Evolutionary conservation across 2,329 filamentous ascomycete species (phyloP).

Genomic region (Ophiostoma quercus): DNA sequence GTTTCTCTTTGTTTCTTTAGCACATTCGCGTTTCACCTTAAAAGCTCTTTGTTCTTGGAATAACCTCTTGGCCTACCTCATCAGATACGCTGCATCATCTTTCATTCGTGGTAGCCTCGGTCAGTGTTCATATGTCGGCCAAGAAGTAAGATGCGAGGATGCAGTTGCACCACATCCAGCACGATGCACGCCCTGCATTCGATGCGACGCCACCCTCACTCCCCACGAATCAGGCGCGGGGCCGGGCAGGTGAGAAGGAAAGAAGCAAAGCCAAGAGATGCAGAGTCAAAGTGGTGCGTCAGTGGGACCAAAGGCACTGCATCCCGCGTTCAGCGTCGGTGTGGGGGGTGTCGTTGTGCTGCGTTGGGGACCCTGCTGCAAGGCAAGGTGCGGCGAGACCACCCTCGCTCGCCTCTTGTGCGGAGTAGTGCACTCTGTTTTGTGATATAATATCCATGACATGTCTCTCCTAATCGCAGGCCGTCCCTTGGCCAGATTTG

Average conservation of each 20-base stretch:
- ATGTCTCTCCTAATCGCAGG: background rate
- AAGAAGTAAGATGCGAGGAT: background rate
- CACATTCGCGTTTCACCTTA: background rate
- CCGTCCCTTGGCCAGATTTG: background rate
- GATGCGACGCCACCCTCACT: background rate
- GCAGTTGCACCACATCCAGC: background rate
- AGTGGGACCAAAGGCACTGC: background rate
- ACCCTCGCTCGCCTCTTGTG: background rate
- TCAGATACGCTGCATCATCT: background rate
- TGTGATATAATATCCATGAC: slow-evolving; percentile 8
- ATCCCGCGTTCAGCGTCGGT: background rate
- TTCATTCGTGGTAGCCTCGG: no score
- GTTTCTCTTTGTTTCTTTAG: background rate
- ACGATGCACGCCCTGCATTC: background rate
- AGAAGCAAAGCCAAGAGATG: slow-evolving; percentile 8
- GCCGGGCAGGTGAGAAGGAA: background rate
- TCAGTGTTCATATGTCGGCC: background rate
- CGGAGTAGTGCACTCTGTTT: slow-evolving; percentile 32
- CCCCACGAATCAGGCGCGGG: background rate
- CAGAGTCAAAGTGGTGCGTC: background rate
- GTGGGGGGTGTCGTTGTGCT: background rate
- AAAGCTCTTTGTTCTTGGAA: background rate
- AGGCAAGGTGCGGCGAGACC: background rate
- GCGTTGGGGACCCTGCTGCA: background rate
- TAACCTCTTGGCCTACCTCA: background rate